Conservation (phyloP, 2,329 filamentous ascomycete genomes). For the Beauveria rudraprayagi region DNA sequence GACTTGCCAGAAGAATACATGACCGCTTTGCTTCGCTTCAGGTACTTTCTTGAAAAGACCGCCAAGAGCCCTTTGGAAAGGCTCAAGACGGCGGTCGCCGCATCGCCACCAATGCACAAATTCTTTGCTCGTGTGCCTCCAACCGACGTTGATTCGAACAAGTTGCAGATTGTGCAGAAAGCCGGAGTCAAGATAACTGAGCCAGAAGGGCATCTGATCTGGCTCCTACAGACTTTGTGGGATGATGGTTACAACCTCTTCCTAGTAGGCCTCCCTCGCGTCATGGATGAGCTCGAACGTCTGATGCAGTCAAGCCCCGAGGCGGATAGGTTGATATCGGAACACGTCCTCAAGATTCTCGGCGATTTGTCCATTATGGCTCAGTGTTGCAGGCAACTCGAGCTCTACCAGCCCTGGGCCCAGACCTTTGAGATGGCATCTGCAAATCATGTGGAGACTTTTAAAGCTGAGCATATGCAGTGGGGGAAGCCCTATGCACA, state of each 20-base stretch:
- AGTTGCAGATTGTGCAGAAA: slow-evolving; percentile 17
- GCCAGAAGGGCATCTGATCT: slow-evolving; percentile 22
- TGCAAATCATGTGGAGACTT: slow-evolving; percentile 13
- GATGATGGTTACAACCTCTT: slow-evolving; percentile 26
- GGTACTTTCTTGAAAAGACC: slow-evolving; percentile 24
- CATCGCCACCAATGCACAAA: slow-evolving; percentile 34
- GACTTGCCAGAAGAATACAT: slow-evolving; percentile 27
- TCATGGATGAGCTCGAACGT: slow-evolving; percentile 42
- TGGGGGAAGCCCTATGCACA: slow-evolving; percentile 6
- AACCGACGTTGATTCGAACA: slow-evolving; percentile 13
- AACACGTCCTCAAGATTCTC: slow-evolving; percentile 27
- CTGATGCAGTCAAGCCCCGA: slow-evolving; percentile 30
- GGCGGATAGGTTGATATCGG: slow-evolving; percentile 30
- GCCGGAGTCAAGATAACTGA: slow-evolving; percentile 16
- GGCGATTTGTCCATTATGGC: slow-evolving; percentile 37
- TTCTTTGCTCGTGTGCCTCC: slow-evolving; percentile 24
- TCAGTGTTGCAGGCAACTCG: slow-evolving; percentile 36
- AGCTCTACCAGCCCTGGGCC: slow-evolving; percentile 42
- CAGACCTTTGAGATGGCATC: slow-evolving; percentile 26
- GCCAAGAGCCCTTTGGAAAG: slow-evolving; percentile 22
- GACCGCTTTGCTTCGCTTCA: slow-evolving; percentile 31
- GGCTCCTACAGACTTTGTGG: slow-evolving; percentile 30
- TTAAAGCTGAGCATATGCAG: slow-evolving; percentile 18
- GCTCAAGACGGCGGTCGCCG: slow-evolving; percentile 18
- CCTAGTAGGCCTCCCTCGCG: slow-evolving; percentile 23